Conservation (phyloP, 495 filamentous ascomycete species). For the Sphaerosporella brunnea region DNA sequence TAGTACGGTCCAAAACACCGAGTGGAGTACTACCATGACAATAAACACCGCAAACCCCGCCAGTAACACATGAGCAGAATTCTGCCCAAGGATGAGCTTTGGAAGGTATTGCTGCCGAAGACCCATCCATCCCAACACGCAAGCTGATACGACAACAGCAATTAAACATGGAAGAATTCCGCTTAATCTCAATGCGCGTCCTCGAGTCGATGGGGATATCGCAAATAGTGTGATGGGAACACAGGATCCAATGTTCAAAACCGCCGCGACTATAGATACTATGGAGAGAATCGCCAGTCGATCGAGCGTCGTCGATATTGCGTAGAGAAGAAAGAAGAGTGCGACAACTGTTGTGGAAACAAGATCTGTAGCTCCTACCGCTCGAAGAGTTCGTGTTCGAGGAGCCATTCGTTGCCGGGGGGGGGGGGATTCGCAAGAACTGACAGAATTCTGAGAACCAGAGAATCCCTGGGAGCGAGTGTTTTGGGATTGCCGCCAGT, state of each 20-base stretch:
- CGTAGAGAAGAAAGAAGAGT: neutral
- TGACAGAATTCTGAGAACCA: neutral
- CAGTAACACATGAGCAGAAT: neutral
- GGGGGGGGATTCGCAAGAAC: neutral
- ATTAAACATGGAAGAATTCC: neutral
- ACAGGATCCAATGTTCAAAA: neutral
- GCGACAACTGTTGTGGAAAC: neutral
- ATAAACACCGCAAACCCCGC: neutral
- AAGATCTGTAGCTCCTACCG: slow-evolving; percentile 1
- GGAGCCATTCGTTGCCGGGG: neutral
- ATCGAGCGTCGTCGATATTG: neutral
- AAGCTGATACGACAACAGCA: neutral
- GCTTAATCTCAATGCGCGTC: neutral
- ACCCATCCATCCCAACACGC: neutral
- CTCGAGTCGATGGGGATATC: neutral
- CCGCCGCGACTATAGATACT: neutral
- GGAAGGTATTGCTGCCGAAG: neutral
- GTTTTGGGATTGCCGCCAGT: neutral
- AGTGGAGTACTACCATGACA: neutral
- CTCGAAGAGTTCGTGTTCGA: neutral
- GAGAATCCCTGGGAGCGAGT: neutral
- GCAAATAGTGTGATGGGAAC: slow-evolving; percentile 1
- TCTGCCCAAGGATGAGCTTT: neutral
- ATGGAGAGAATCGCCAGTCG: neutral
- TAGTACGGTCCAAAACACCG: slow-evolving; percentile 1